These are phyloP conservation scores for Botrytis medusae DNA, from an alignment of 2,329 filamentous ascomycete genomes.

Conservation along the genomic window DNA sequence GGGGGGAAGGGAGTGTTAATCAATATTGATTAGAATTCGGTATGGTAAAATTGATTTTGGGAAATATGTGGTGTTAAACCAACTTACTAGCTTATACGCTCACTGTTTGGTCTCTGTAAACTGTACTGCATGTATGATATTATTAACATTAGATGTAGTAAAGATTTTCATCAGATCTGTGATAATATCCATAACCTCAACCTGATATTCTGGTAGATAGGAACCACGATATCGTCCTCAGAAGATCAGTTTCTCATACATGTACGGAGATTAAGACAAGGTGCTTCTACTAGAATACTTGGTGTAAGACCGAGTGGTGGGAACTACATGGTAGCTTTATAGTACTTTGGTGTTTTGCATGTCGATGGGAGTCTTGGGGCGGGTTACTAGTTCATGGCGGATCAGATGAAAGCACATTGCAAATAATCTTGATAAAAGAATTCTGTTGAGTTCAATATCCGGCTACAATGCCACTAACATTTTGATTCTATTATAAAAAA, in stretches of 20 bases:
- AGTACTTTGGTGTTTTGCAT: not conserved
- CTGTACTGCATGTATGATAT: not conserved
- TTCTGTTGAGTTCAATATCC: not conserved
- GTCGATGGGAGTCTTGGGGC: not conserved
- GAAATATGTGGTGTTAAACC: too few species aligned
- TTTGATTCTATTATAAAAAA: too few species aligned
- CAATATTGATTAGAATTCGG: too few species aligned
- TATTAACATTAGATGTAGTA: not conserved
- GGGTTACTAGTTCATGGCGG: not conserved
- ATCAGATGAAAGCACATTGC: not conserved
- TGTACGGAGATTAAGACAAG: not conserved
- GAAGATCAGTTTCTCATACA: not conserved
- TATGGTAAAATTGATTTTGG: too few species aligned
- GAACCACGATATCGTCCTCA: not conserved
- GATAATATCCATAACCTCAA: not conserved
- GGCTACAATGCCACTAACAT: not conserved
- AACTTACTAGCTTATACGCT: too few species aligned
- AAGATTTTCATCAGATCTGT: not conserved
- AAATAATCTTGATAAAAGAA: not conserved
- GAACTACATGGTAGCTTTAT: not conserved
- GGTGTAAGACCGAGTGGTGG: not conserved
- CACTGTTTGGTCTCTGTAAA: too few species aligned
- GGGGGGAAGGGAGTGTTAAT: too few species aligned
- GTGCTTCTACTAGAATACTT: not conserved
- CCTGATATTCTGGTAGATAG: not conserved